Evolutionary conservation across 768 basidiomycete genomes (phyloP), one percentile per base, ranked within the genome.

Genomic region (Boletus pseudopeckii): DNA sequence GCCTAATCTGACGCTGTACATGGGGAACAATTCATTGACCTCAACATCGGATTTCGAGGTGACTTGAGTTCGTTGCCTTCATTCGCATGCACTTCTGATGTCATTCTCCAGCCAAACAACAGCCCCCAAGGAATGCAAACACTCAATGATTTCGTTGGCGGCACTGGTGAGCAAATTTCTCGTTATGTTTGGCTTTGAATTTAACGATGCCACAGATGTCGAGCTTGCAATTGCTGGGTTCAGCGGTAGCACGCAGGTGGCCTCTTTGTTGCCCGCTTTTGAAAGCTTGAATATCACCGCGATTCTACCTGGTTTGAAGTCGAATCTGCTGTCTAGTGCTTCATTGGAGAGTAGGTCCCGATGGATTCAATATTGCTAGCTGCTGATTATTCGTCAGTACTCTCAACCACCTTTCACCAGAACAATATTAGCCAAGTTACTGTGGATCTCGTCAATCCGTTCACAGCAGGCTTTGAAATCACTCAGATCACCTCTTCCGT

Each of bases 351-450:
- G 83, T 82, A 59, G 28, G 62, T 57, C 22, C 11, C n/a, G 22
- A 22, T 26, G 10, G 32, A 24, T 33, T 45, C 14, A 42, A n/a
- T 20, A 30, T 40, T 30, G 24, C 37, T 20, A 14, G 7, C 28
- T 26, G 45, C 53, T 39, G 33, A 57, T 24, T 22, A 11, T 52
- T 42, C 13, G 7, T 9, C 57, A 82, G 84, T 89, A 41, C 74
- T 90, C 20, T 62, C 82, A 4, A 85, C 84, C 10, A 89, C 86
- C 22, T 86, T 85, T 17, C 72, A 70, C 28, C 67, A 69, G 52
- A 80, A 83, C 59, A 85, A 89, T 65, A 77, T 88, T 55, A 79
- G 80, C 37, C 83, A 86, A 58, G 83, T 85, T 48, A 77, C 76
- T 8, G 85, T 88, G 33, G 67, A 75, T 28, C 74, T 90, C 30